Evolutionary conservation across 345 rosid species (phyloP).

Genomic region (Eucalyptus cladocalyx): DNA sequence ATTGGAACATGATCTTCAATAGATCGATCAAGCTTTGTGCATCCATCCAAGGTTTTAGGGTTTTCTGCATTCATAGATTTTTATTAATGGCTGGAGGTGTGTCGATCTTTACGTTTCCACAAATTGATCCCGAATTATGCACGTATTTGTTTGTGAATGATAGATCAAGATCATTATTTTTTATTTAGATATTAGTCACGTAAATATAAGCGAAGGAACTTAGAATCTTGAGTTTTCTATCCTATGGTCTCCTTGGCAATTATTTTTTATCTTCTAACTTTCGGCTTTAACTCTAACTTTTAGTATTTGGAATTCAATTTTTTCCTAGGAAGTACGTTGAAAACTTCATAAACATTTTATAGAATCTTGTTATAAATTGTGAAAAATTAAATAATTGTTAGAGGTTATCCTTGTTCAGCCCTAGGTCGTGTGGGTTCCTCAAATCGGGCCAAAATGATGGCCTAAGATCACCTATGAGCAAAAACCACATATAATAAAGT

Average conservation of each 20-base stretch:
- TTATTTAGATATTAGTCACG: neutral
- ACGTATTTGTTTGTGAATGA: too few relatives aligned
- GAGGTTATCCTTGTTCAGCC: neutral
- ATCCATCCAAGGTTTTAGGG: too few relatives aligned
- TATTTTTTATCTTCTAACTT: neutral
- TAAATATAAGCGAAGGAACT: neutral
- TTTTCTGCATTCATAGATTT: too few relatives aligned
- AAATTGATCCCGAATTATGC: too few relatives aligned
- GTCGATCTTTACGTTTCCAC: too few relatives aligned
- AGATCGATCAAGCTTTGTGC: too few relatives aligned
- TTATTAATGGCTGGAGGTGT: fast-evolving
- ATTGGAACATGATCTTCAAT: too few relatives aligned
- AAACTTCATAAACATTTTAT: neutral
- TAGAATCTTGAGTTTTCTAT: neutral
- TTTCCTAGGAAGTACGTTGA: neutral
- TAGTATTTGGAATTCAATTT: neutral
- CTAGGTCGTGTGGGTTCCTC: neutral
- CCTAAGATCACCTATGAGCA: neutral
- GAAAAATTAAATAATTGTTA: neutral
- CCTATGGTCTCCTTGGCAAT: neutral
- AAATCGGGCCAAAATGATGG: neutral
- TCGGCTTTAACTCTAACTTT: neutral
- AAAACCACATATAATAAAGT: neutral
- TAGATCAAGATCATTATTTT: too few relatives aligned
- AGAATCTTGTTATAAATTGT: neutral